Evolutionary conservation across 495 filamentous ascomycete genomes (phyloP), one percentile per base, ranked within the genome.

Genomic region (Penicillium cinerascens): DNA sequence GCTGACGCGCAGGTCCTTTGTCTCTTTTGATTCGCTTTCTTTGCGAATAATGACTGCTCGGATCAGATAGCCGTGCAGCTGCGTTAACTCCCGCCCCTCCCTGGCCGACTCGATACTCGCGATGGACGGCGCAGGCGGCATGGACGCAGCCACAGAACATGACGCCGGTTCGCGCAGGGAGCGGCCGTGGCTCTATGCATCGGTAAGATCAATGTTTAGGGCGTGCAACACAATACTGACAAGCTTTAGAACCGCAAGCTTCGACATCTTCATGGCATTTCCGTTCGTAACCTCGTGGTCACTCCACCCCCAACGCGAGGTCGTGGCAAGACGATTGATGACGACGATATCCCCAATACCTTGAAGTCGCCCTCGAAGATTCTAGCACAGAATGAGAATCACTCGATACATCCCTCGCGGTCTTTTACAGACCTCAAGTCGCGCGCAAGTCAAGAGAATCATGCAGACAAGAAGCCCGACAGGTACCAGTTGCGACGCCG

Each of bases 251-350:
- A 95, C 65, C 85, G 91, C 58, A 92, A 87, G 66, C 78, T 98
- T 23, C 84, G 93, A 45, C 91, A 97, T 73, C 77, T 98, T 15
- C 84, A 88, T 55, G 90, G 88, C 45, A 84, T 98, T 43, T 91
- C 87, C 42, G 71, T 97, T 20, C 89, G 93, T 43, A 98, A 97
- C 66, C 74, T 97, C 33, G 80, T 83, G 48, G 82, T 92, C 43
- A 69, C 69, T 20, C 75, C 62, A 17, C 56, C 75, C 15, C 51
- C 71, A 17, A 71, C 65, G 13, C 75, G 82, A 38, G 70, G 80
- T 46, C 82, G 82, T 43, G 82, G 87, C 38, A 87, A 82, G 59
- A 91, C 92, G 20, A 84, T 87, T 65, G 91, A 96, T 67, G 92
- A 96, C 63, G 87, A 87, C 47, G 88, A 85, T 46, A 81, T 96